These are phyloP conservation scores for Angophora floribunda DNA, from an alignment of 345 rosid species.

Conservation along the genomic window DNA sequence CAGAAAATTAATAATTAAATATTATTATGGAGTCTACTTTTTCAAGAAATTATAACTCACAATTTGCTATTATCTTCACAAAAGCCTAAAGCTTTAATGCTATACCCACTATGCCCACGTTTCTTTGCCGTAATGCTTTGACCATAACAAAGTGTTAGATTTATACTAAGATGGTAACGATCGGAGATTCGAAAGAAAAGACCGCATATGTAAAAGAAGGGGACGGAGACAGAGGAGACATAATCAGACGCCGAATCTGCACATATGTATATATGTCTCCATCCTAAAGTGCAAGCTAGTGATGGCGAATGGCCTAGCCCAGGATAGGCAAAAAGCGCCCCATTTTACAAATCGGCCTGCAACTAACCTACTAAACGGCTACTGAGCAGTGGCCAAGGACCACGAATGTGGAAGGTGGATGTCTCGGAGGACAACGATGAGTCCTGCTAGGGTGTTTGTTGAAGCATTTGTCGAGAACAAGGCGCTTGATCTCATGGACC, in stretches of 20 bases:
- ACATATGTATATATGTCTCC: too few species aligned
- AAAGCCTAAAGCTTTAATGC: too few species aligned
- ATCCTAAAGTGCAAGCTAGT: too few species aligned
- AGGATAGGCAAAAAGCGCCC: neutral
- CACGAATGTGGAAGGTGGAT: conserved; percentile 8
- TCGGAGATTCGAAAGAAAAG: neutral
- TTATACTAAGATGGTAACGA: neutral
- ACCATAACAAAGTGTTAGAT: too few species aligned
- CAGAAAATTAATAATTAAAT: too few species aligned
- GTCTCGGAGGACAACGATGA: conserved; percentile 77
- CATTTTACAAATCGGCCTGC: neutral
- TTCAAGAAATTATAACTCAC: too few species aligned
- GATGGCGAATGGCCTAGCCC: neutral
- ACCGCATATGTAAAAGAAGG: neutral
- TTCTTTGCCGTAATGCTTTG: neutral
- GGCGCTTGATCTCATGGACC: conserved; percentile 74
- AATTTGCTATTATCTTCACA: too few species aligned
- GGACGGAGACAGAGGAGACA: too few species aligned
- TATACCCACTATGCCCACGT: neutral
- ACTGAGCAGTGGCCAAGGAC: neutral
- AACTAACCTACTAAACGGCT: neutral
- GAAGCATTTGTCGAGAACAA: conserved; percentile 65
- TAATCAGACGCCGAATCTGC: too few species aligned
- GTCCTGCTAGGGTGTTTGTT: conserved; percentile 53
- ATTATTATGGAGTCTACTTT: too few species aligned